A percentile compares a stretch with the other conserved stretches of the same genome.
Evolutionary conservation across 805 yeast genomes (phyloP).

Genomic region (Wickerhamiella sorbophila): DNA sequence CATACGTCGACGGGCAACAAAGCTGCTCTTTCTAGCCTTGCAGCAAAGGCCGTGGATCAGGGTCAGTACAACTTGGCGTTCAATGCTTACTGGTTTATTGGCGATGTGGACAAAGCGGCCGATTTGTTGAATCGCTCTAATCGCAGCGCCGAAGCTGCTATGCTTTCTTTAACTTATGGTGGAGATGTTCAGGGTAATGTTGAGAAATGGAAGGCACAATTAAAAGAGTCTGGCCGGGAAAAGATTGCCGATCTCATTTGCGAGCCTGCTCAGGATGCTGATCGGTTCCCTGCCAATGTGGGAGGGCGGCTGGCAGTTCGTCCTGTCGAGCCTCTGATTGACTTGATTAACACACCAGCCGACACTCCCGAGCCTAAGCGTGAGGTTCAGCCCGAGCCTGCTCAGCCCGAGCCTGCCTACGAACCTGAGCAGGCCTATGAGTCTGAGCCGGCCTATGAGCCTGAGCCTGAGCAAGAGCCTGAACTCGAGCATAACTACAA

Average conservation of each 20-base stretch:
- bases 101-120: slow-evolving; percentile 50
- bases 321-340: slow-evolving; percentile 27
- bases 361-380: slow-evolving; percentile 16
- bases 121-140: slow-evolving; percentile 52
- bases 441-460: slow-evolving; percentile 15
- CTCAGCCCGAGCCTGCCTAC: slow-evolving; percentile 20
- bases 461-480: slow-evolving; percentile 13
- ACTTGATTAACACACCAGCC: slow-evolving; percentile 21
- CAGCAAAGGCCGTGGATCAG: slow-evolving; percentile 46
- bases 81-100: slow-evolving; percentile 78
- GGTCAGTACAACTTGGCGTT: slow-evolving; percentile 87
- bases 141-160: slow-evolving; percentile 71
- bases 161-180: slow-evolving; percentile 63
- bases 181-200: slow-evolving; percentile 36
- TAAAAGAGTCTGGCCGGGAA: slow-evolving; percentile 37
- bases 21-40: slow-evolving; percentile 45
- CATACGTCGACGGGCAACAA: slow-evolving; percentile 69
- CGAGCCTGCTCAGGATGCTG: slow-evolving; percentile 28
- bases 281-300: slow-evolving; percentile 24
- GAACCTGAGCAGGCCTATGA: slow-evolving; percentile 12
- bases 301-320: slow-evolving; percentile 16
- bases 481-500: background rate
- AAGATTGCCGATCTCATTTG: slow-evolving; percentile 49
- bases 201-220: slow-evolving; percentile 50
- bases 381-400: slow-evolving; percentile 16